Conservation (phyloP, 805 yeast genomes). For the Nakazawaea wyomingensis region DNA sequence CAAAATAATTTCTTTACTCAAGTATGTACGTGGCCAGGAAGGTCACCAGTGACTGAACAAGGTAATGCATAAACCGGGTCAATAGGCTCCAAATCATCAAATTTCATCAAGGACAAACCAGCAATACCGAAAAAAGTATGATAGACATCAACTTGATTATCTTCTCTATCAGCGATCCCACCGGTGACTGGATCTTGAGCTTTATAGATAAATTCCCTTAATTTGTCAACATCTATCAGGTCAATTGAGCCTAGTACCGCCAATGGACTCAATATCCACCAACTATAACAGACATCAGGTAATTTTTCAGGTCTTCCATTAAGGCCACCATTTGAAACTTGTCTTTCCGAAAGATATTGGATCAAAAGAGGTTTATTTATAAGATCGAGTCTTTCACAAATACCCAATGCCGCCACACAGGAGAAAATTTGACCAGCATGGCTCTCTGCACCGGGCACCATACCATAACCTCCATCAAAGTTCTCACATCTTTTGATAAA, state of each 20-base stretch:
- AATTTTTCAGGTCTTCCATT: constrained; percentile 95
- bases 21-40: constrained; percentile 6
- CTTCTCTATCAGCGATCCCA: constrained; percentile 90
- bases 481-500: constrained; percentile 72
- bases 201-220: constrained; percentile 60
- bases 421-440: constrained; percentile 92
- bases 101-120: constrained; percentile 75
- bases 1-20: too few species aligned
- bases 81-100: constrained; percentile 50
- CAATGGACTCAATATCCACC: constrained; percentile 91
- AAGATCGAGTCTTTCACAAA: constrained; percentile 51
- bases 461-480: constrained; percentile 95
- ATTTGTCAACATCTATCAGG: constrained; percentile 69
- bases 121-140: constrained; percentile 91
- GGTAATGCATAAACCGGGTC: constrained; percentile 92
- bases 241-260: constrained; percentile 59
- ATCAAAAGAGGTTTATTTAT: constrained; percentile 47
- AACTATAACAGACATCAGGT: constrained; percentile 96
- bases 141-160: constrained; percentile 85
- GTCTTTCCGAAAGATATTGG: constrained; percentile 92
- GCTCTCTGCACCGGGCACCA: constrained; percentile 90
- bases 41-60: constrained; percentile 9
- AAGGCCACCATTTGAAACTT: constrained; percentile 80
- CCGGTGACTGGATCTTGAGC: constrained; percentile 80
- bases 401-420: constrained; percentile 75